A percentile compares a stretch with the other conserved stretches of the same genome.
Evolutionary conservation across 305 asterid species (phyloP).

Genomic region (Lippia alba): DNA sequence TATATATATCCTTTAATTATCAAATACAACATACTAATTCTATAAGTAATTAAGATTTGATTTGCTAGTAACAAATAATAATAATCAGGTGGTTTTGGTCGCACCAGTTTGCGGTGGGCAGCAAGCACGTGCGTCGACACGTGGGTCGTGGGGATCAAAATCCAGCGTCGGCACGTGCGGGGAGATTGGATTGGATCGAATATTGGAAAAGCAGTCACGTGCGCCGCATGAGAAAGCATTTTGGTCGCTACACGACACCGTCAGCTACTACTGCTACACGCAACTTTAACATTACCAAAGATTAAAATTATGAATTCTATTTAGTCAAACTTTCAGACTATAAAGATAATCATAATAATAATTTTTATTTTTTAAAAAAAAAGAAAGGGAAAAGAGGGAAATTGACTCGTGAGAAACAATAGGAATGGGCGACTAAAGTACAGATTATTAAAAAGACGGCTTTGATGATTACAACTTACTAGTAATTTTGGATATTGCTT

Average conservation of each 20-base stretch:
- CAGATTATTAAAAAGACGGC: too few relatives aligned
- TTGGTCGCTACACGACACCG: constrained; percentile 44
- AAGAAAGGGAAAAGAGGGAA: not conserved
- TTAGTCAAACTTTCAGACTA: not conserved
- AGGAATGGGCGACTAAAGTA: too few relatives aligned
- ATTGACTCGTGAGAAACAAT: too few relatives aligned
- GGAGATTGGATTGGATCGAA: constrained; percentile 29
- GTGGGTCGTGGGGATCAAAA: constrained; percentile 38
- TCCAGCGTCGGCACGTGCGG: constrained; percentile 37
- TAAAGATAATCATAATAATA: not conserved
- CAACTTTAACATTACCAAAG: not conserved
- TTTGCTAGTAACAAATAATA: too few relatives aligned
- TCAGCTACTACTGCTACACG: constrained; percentile 37
- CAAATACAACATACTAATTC: too few relatives aligned
- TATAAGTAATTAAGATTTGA: too few relatives aligned
- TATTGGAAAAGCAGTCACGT: constrained; percentile 39
- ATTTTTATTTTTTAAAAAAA: not conserved
- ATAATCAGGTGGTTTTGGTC: constrained; percentile 34
- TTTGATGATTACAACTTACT: too few relatives aligned
- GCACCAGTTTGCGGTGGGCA: constrained; percentile 31
- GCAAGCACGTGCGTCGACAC: constrained; percentile 42
- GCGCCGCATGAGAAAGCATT: constrained; percentile 37
- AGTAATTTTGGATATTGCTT: too few relatives aligned
- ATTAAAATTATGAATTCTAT: not conserved
- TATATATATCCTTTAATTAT: too few relatives aligned